A percentile compares a stretch with the other conserved stretches of the same genome.
These are phyloP conservation scores for Chaetomium tenue DNA, from an alignment of 495 filamentous ascomycete genomes.

Conservation along the genomic window DNA sequence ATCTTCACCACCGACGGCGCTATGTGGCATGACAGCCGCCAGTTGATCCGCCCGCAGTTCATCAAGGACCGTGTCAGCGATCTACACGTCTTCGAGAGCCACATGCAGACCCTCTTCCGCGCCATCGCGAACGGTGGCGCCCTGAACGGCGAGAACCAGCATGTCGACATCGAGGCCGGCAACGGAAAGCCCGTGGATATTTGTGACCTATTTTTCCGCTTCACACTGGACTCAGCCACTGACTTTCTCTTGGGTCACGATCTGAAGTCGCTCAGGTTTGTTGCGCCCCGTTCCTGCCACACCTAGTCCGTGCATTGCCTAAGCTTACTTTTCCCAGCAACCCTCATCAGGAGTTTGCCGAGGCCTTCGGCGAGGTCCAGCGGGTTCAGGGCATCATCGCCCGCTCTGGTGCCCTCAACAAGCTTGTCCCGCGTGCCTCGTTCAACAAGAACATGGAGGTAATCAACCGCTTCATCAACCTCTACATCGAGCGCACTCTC, in stretches of 20 bases:
- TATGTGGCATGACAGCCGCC: constrained; percentile 70
- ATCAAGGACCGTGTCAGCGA: constrained; percentile 76
- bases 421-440: constrained; percentile 53
- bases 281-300: constrained; percentile 17
- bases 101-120: constrained; percentile 63
- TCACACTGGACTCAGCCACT: constrained; percentile 78
- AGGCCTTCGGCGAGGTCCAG: constrained; percentile 72
- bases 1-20: constrained; percentile 79
- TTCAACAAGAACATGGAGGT: constrained; percentile 63
- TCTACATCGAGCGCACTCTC: constrained; percentile 67
- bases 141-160: constrained; percentile 42
- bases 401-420: constrained; percentile 56
- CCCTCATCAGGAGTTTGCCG: constrained; percentile 58
- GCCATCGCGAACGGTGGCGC: constrained; percentile 59
- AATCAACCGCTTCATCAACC: constrained; percentile 71
- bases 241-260: constrained; percentile 82
- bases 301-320: neutral
- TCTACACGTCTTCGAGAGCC: constrained; percentile 74
- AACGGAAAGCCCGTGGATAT: constrained; percentile 62
- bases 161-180: constrained; percentile 45
- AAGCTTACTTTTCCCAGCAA: constrained; percentile 28
- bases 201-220: constrained; percentile 70
- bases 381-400: constrained; percentile 60
- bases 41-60: constrained; percentile 82
- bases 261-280: constrained; percentile 62